phyloP scores from a whole-genome alignment of 768 basidiomycete genomes.

The Phaeotremella skinneri region DNA sequence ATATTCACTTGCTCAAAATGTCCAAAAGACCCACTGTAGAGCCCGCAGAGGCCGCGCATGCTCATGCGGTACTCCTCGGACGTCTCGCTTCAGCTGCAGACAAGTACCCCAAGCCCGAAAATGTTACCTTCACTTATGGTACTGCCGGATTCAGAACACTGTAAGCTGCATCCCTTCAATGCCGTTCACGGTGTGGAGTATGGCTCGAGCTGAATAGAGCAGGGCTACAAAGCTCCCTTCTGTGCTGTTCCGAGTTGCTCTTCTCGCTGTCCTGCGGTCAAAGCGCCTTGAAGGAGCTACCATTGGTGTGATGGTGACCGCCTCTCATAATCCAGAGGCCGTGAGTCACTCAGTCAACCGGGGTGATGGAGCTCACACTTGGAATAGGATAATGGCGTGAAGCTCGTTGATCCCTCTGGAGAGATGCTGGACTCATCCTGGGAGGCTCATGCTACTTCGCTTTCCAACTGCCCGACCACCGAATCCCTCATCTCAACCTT shows the following conservation, averaged over 20 bases:
- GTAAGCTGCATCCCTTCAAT: conserved; percentile 56
- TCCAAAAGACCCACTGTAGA: not conserved
- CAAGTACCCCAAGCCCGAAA: conserved; percentile 65
- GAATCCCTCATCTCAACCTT: conserved; percentile 70
- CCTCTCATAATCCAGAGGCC: conserved; percentile 98
- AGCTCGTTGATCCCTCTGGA: conserved; percentile 92
- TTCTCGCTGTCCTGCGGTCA: conserved; percentile 85
- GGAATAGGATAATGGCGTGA: conserved; percentile 91
- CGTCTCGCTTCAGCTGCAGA: conserved; percentile 40
- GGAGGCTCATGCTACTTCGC: conserved; percentile 79
- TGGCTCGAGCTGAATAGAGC: conserved; percentile 8
- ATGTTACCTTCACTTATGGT: conserved; percentile 77
- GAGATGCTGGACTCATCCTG: conserved; percentile 95
- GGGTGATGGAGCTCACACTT: not conserved
- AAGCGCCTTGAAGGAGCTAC: conserved; percentile 85
- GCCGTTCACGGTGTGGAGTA: not conserved
- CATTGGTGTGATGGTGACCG: conserved; percentile 98
- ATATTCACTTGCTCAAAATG: conserved; percentile 10
- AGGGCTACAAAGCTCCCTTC: conserved; percentile 63
- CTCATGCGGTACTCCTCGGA: conserved; percentile 30
- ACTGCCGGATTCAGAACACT: conserved; percentile 90
- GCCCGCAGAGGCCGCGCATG: conserved; percentile 31
- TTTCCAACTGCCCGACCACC: conserved; percentile 78
- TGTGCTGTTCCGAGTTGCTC: conserved; percentile 88
- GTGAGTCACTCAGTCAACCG: conserved; percentile 54